Evolutionary conservation across 139 green algal genomes (phyloP), one percentile per base, ranked within the genome.

Genomic region (Closterium sp.): DNA sequence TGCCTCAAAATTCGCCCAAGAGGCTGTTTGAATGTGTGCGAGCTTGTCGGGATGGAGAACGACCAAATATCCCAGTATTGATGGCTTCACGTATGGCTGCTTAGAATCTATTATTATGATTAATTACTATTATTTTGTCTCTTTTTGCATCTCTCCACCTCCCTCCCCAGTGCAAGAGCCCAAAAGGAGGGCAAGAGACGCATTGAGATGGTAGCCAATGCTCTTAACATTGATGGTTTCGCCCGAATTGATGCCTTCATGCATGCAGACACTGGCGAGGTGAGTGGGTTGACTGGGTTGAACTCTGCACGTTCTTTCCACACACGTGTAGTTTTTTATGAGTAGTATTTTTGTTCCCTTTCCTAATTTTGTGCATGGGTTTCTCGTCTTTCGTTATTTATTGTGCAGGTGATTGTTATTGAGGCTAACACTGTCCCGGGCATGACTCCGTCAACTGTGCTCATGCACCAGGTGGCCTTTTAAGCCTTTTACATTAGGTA

Each of bases 201-300:
- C 45, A 87, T 97, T 10, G 90, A 96, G 92, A 85, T 93, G 31
- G 94, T 96, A 9, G 95, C 96, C 19, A 89, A 94, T 17, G 88
- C 91, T 84, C 91, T 97, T 84, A 96, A 94, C 0, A 79, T 97
- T 21, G 79, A 86, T 22, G 96, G 96, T 6, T 97, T 96, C 85
- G 96, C 96, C n/a, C 79, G 93, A 85, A 94, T 98, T 70, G 89
- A 95, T 31, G 94, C 93, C 2, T 97, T 97, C 87, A 87, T 98
- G 84, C 95, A 98, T 89, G 91, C 86, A 4, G 94, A 96, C 45
- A 97, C 95, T 24, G 96, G 94, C 4, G 96, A 95, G 87, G 92
- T 94, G 90, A 70, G 50, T 5, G 5, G 17, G 21, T n/a, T n/a
- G n/a, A n/a, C n/a, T n/a, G n/a, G n/a, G n/a, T n/a, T n/a, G n/a